Conservation (phyloP, 1,284 basidiomycete genomes). For the Entoloma clypeatum region DNA sequence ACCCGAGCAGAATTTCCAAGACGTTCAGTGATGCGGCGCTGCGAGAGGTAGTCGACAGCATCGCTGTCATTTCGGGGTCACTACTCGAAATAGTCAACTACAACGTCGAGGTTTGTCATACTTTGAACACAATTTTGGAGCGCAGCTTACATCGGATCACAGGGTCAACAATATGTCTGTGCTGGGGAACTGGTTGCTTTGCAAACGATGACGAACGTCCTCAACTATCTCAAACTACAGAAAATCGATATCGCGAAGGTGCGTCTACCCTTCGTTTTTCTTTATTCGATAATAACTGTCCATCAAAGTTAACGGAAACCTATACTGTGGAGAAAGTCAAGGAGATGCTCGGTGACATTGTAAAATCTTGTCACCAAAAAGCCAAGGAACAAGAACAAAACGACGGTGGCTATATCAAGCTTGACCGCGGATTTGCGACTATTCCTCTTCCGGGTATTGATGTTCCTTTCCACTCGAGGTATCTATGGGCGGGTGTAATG, state of each 20-base stretch:
- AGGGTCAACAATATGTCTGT: conserved; percentile 97
- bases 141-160: conserved; percentile 12
- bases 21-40: conserved; percentile 92
- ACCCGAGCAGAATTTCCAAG: conserved; percentile 92
- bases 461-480: conserved; percentile 98
- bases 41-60: conserved; percentile 92
- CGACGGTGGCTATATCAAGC: conserved; percentile 85
- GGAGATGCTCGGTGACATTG: conserved; percentile 89
- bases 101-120: conserved; percentile 79
- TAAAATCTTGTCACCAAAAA: conserved; percentile 77
- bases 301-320: conserved; percentile 71
- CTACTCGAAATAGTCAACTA: conserved; percentile 97
- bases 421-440: conserved; percentile 95
- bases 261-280: conserved; percentile 11
- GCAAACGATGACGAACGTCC: conserved; percentile 91
- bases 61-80: conserved; percentile 72
- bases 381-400: conserved; percentile 81
- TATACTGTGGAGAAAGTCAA: conserved; percentile 87
- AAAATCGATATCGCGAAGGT: conserved; percentile 97
- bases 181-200: conserved; percentile 94
- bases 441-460: conserved; percentile 97
- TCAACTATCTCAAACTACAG: conserved; percentile 96
- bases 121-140: background rate
- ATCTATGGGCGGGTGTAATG: conserved; percentile 98
- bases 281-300: conserved; percentile 1